These are phyloP conservation scores for Plectranthus barbatus DNA, from an alignment of 257 asterid genomes.

Conservation along the genomic window DNA sequence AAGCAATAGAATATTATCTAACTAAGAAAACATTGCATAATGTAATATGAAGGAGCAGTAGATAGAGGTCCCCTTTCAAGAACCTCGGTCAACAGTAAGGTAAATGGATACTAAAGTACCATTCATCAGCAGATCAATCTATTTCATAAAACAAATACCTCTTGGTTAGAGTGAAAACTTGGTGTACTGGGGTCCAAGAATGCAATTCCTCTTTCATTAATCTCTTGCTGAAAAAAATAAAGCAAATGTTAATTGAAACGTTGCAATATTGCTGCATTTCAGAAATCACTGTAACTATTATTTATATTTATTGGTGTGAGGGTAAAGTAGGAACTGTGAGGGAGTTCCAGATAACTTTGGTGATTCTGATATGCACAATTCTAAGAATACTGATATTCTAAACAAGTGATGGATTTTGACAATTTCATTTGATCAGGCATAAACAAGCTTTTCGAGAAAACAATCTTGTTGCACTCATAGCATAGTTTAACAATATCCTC, in stretches of 20 bases:
- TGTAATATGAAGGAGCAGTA: not conserved
- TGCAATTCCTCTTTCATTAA: slow-evolving; percentile 32
- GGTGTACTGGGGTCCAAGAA: slow-evolving; percentile 47
- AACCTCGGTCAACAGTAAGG: not conserved
- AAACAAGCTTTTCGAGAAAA: not conserved
- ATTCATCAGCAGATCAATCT: not conserved
- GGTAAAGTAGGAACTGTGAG: not conserved
- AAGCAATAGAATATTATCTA: not conserved
- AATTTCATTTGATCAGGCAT: not conserved
- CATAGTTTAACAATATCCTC: slow-evolving; percentile 1
- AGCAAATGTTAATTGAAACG: not conserved
- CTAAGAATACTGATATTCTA: not conserved
- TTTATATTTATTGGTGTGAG: not conserved
- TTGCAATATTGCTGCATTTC: not conserved
- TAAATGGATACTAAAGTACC: not conserved
- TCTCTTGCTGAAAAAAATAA: slow-evolving; percentile 36
- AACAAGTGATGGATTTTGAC: not conserved
- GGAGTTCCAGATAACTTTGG: not conserved
- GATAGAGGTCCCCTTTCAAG: not conserved
- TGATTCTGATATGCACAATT: not conserved
- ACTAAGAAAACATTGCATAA: not conserved
- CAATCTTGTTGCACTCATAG: not conserved
- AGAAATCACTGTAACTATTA: not conserved
- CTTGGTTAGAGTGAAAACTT: slow-evolving; percentile 49
- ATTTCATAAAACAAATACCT: slow-evolving; percentile 37